These are phyloP conservation scores for Clonostachys chloroleuca DNA, from an alignment of 2,329 filamentous ascomycete species.

Conservation along the genomic window DNA sequence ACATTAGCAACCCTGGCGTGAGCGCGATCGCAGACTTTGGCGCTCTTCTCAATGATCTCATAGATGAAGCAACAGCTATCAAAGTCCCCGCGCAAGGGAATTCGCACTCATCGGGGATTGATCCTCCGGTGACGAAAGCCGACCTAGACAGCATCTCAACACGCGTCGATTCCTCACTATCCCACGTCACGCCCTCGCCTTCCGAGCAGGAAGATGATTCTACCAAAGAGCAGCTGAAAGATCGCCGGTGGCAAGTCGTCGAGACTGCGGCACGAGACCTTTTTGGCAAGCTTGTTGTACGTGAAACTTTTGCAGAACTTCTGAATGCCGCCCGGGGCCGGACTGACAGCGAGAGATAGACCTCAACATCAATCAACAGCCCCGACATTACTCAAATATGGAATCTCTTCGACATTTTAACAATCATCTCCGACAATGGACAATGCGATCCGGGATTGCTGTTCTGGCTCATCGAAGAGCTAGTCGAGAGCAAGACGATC, in stretches of 20 bases:
- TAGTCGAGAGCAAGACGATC: constrained; percentile 94
- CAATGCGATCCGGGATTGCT: constrained; percentile 74
- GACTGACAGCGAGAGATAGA: constrained; percentile 37
- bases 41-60: constrained; percentile 49
- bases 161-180: constrained; percentile 31
- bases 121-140: constrained; percentile 70
- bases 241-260: constrained; percentile 63
- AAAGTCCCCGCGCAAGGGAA: constrained; percentile 33
- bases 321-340: constrained; percentile 17
- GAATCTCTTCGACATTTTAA: constrained; percentile 92
- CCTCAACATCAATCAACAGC: constrained; percentile 70
- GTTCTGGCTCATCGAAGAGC: constrained; percentile 89
- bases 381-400: constrained; percentile 79
- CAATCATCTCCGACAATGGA: constrained; percentile 79
- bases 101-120: constrained; percentile 49
- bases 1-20: constrained; percentile 40
- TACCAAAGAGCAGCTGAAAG: constrained; percentile 25
- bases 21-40: constrained; percentile 49
- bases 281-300: constrained; percentile 76
- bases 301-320: constrained; percentile 22
- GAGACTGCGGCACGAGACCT: constrained; percentile 80
- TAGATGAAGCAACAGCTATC: constrained; percentile 51
- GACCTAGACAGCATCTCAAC: constrained; percentile 51
- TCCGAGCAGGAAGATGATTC: constrained; percentile 24
- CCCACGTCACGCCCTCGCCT: constrained; percentile 13